Base-by-base conservation (phyloP, 2,329 filamentous ascomycete genomes). In the Talaromyces sp. region DNA sequence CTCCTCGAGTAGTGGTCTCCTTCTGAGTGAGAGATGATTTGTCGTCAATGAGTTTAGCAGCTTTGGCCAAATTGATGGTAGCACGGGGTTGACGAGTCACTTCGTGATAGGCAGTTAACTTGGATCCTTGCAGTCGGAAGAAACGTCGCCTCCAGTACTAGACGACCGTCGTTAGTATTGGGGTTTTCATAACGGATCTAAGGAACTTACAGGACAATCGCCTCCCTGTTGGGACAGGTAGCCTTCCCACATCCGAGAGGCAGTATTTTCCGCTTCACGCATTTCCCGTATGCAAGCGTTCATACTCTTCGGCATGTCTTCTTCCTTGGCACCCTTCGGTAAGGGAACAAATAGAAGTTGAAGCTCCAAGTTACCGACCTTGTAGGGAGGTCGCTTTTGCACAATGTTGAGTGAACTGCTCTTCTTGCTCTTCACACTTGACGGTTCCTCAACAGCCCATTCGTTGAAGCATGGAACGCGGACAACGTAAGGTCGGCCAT, bases 251-350 rank as follows among this genome's bases (percentile, higher is more conserved):
- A 85, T 88, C 62, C 88, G 85, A 51, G 87, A 81, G 62, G 89
- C 83, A 61, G 89, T 82, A 71, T 89, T 88, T 71, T 96, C 91
- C 1, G 93, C 91, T 54, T 93, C 90, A 74, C 89, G 90, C 76
- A 99, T 86, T 77, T 97, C 94, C 17, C 94, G 84, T 65, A 97
- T 89, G 73, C 91, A 96, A 43, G 90, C 89, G 74, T 94, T 96
- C 92, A 99, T 96, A 78, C 92, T 97, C 85, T 97, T 97, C 56
- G 94, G 94, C 91, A 99, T 97, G 65, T 97, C 93, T 15, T 97
- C 92, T 63, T 97, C 94, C 52, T 85, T 86, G 31, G 86, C 82
- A 45, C 88, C 89, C 78, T 90, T 93, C 4, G 94, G 93, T 66
- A 92, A 91, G 0, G 94, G 94, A 1, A 99, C 91, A 68, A 96